Percentiles rank a stretch among this genome's conserved stretches.
Conservation (phyloP, 768 basidiomycete genomes). For the Tylopilus cervinicoccineus region DNA sequence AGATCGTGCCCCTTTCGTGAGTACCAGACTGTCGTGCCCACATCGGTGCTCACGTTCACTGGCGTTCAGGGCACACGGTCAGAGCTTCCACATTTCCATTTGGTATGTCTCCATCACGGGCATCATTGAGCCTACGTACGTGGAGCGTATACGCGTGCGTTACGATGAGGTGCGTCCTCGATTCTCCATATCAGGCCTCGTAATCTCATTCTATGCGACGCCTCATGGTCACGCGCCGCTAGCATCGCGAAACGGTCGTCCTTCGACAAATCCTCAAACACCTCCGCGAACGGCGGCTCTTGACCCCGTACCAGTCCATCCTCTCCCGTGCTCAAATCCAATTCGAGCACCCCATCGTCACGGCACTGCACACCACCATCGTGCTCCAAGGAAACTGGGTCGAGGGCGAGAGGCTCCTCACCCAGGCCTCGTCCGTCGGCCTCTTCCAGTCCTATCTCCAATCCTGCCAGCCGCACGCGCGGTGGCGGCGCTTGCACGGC, state of each 20-base stretch:
- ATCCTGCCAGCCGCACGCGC: slow-evolving; percentile 51
- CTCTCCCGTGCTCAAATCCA: slow-evolving; percentile 19
- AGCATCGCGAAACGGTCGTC: slow-evolving; percentile 66
- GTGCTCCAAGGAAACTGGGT: slow-evolving; percentile 67
- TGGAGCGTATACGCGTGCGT: slow-evolving; percentile 47
- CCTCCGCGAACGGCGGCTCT: slow-evolving; percentile 68
- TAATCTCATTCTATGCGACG: too few relatives aligned
- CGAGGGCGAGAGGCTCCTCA: slow-evolving; percentile 51
- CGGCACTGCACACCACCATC: slow-evolving; percentile 56
- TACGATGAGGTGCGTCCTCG: slow-evolving; percentile 60
- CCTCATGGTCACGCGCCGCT: not conserved
- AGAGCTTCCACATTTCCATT: slow-evolving; percentile 74
- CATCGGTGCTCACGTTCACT: not conserved
- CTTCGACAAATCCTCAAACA: slow-evolving; percentile 54
- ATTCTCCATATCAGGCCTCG: not conserved
- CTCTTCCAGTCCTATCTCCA: slow-evolving; percentile 61
- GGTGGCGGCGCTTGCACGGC: slow-evolving; percentile 58
- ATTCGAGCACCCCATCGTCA: slow-evolving; percentile 68
- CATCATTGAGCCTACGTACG: slow-evolving; percentile 49
- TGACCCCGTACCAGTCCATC: slow-evolving; percentile 49
- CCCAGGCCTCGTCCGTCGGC: slow-evolving; percentile 44
- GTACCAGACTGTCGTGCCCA: slow-evolving; percentile 20
- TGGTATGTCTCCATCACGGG: slow-evolving; percentile 70
- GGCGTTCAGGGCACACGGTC: slow-evolving; percentile 57
- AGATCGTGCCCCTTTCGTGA: slow-evolving; percentile 73